Evolutionary conservation across 257 asterid species (phyloP), one percentile per base, ranked within the genome.

Genomic region (Gentiana macrophylla): DNA sequence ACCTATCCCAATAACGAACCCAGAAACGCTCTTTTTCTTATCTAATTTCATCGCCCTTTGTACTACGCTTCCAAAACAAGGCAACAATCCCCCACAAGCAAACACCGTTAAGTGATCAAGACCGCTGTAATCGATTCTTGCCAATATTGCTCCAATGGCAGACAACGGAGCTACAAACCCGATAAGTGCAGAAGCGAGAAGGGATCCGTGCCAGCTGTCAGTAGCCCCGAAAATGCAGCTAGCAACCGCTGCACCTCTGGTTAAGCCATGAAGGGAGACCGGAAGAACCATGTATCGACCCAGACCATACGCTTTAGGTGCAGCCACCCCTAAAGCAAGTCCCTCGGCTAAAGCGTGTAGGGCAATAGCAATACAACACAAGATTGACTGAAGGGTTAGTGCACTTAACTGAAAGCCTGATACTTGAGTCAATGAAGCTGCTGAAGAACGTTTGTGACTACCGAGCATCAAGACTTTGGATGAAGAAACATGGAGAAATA

Each of bases 251-350:
- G 98, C 95, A 33, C 98, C 98, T 2, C 97, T 82, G 3, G 97
- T 96, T 59, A 91, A 79, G 11, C 98, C 98, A 7, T 91, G 98
- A 57, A 87, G 82, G 49, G 96, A 84, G 45, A 84, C 98, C 1
- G 98, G 98, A 13, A 91, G 92, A 63, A 91, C 94, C 94, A 91
- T 91, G 79, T 91, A 92, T 67, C 84, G 73, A 41, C 98, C 98
- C 1, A 88, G 86, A 12, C 96, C 99, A 8, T 88, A 88, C 0
- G 99, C 99, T 69, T 88, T 88, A 33, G 99, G 99, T 60, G 97
- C 99, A 15, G 97, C 99, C 9, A 92, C 99, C 33, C 99, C 99
- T 49, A 92, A 60, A 0, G 97, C 98, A 9, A 92, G 93, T 52
- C 98, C 99, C 80, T 92, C 99, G 0, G 97, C 73, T 0, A 92